Percentiles rank a stretch among this genome's conserved stretches.
Conservation (phyloP, 495 filamentous ascomycete genomes). For the Haplographium delicatum region DNA sequence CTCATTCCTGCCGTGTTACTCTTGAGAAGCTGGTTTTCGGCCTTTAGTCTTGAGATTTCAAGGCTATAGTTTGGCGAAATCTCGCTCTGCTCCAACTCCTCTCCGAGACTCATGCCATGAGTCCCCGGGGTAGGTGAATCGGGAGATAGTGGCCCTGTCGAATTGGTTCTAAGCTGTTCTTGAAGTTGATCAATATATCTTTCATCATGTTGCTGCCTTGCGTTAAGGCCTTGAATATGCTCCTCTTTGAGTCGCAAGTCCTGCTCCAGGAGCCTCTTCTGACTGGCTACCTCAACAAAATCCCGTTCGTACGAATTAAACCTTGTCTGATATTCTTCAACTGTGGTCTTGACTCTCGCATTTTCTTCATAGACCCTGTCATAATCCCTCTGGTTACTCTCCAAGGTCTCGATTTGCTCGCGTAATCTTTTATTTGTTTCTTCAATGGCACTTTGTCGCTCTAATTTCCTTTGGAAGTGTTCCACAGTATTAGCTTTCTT, state of each 20-base stretch:
- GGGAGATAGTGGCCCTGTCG: constrained; percentile 12
- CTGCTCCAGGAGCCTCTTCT: constrained; percentile 31
- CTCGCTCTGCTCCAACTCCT: constrained; percentile 32
- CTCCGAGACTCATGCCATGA: constrained; percentile 29
- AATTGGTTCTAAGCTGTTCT: constrained; percentile 37
- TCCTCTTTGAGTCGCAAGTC: constrained; percentile 32
- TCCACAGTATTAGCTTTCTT: constrained; percentile 75
- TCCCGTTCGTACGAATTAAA: constrained; percentile 39
- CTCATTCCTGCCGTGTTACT: constrained; percentile 42
- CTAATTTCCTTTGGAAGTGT: constrained; percentile 69
- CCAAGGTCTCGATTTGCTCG: constrained; percentile 51
- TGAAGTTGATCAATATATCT: constrained; percentile 35
- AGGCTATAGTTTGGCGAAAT: constrained; percentile 27
- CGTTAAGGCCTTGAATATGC: constrained; percentile 31
- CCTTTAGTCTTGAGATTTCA: constrained; percentile 45
- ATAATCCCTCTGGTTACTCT: constrained; percentile 52
- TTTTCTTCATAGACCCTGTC: constrained; percentile 35
- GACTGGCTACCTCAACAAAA: constrained; percentile 29
- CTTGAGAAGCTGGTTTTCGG: constrained; percentile 47
- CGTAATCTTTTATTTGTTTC: constrained; percentile 64
- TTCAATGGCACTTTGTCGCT: constrained; percentile 64
- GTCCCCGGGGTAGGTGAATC: constrained; percentile 20
- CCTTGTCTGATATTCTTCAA: constrained; percentile 29
- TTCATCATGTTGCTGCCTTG: constrained; percentile 31
- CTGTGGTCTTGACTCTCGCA: constrained; percentile 21